Evolutionary conservation across 352 stramenopile genomes (phyloP).

Genomic region (Globisporangium camurandrum): DNA sequence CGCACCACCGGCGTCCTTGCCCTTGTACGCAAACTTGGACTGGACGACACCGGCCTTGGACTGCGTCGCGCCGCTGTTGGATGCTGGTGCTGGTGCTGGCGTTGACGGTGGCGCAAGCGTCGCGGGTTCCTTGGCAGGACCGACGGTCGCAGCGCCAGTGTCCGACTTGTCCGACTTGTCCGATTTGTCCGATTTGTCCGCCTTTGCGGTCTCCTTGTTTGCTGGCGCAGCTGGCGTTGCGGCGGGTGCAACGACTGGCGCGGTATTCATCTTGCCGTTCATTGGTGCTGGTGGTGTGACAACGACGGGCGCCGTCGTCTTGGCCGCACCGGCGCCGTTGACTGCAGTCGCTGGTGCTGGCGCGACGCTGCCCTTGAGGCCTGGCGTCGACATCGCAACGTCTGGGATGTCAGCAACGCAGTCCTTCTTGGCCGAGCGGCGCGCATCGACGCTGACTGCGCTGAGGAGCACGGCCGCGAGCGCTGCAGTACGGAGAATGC

Average conservation of each 20-base stretch:
- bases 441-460: slow-evolving; percentile 4
- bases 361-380: slow-evolving; percentile 2
- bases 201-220: slow-evolving; percentile 2
- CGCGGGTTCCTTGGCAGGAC: slow-evolving; percentile 6
- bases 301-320: background rate
- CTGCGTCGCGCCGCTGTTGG: slow-evolving; percentile 14
- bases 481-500: slow-evolving; percentile 10
- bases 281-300: background rate
- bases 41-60: slow-evolving; percentile 30
- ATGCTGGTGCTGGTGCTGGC: slow-evolving; percentile 2
- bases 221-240: background rate
- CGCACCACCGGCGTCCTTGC: slow-evolving; percentile 37
- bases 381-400: background rate
- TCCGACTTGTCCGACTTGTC: no score
- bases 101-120: slow-evolving; percentile 7
- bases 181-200: no score
- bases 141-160: slow-evolving; percentile 3
- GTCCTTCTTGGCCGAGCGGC: slow-evolving; percentile 5
- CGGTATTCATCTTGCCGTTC: background rate
- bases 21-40: slow-evolving; percentile 45
- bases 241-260: background rate
- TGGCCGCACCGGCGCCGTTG: no score
- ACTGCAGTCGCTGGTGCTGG: background rate
- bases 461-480: slow-evolving; percentile 12
- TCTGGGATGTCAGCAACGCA: slow-evolving; percentile 5